These are phyloP conservation scores for Xylaria hypoxylon DNA, from an alignment of 2,329 filamentous ascomycete species.

Conservation along the genomic window DNA sequence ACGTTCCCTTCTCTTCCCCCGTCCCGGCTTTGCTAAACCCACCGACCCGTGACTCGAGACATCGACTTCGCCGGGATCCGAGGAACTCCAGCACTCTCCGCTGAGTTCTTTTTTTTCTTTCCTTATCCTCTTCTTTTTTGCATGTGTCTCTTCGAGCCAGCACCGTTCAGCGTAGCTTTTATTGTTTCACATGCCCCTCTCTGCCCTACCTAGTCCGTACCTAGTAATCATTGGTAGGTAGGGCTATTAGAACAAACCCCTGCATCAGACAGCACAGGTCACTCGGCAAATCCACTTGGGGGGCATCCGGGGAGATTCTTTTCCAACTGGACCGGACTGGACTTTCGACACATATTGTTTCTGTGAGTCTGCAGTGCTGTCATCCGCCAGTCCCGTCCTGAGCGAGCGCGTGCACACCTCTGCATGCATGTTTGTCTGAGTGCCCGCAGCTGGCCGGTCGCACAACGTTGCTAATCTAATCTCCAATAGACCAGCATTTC, in stretches of 20 bases:
- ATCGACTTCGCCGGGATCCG: constrained; percentile 27
- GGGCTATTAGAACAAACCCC: constrained; percentile 29
- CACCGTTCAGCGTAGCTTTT: constrained; percentile 24
- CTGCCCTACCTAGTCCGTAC: constrained; percentile 8
- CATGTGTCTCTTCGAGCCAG: constrained; percentile 25
- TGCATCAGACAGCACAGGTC: constrained; percentile 27
- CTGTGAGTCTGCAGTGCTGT: constrained; percentile 24
- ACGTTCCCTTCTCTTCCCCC: constrained; percentile 32
- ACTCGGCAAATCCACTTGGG: constrained; percentile 29
- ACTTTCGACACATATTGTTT: constrained; percentile 22
- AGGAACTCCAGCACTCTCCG: constrained; percentile 22
- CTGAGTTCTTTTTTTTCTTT: constrained; percentile 19
- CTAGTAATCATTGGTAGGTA: constrained; percentile 8
- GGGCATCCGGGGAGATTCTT: constrained; percentile 17
- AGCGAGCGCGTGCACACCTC: constrained; percentile 13
- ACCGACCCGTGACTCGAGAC: constrained; percentile 37
- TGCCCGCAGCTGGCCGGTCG: constrained; percentile 16
- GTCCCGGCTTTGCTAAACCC: constrained; percentile 35
- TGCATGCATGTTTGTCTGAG: background rate
- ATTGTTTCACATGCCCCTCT: constrained; percentile 30
- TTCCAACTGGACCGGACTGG: constrained; percentile 12
- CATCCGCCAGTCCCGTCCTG: constrained; percentile 1
- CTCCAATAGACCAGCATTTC: constrained; percentile 2
- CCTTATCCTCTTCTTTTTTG: constrained; percentile 8
- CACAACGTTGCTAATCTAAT: constrained; percentile 31